phyloP scores from a whole-genome alignment of 306 rosid species.

The Boehmeria nivea region DNA sequence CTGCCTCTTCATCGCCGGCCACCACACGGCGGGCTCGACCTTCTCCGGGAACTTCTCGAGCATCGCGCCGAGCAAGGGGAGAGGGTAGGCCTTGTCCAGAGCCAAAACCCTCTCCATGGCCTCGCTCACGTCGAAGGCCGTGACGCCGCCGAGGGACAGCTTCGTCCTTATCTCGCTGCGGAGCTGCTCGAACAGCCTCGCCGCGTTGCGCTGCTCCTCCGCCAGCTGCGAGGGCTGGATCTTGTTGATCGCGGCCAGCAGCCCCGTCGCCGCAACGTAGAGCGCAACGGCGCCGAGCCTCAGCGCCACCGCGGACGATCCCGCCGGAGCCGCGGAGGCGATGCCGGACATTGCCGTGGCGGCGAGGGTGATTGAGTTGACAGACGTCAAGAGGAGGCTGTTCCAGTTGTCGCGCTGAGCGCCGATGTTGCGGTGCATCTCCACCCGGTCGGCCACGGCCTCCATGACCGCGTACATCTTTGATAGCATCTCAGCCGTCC shows the following conservation, averaged over 20 bases:
- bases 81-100: constrained; percentile 73
- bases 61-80: constrained; percentile 70
- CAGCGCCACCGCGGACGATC: constrained; percentile 35
- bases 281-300: constrained; percentile 51
- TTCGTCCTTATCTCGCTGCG: constrained; percentile 32
- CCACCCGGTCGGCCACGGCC: constrained; percentile 50
- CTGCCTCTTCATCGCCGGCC: constrained; percentile 38
- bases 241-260: constrained; percentile 54
- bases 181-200: constrained; percentile 53
- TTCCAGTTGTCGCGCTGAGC: constrained; percentile 72
- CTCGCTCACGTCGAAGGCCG: constrained; percentile 38
- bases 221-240: constrained; percentile 81
- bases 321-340: constrained; percentile 28
- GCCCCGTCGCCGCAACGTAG: constrained; percentile 61
- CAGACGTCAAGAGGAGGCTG: constrained; percentile 53
- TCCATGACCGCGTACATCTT: constrained; percentile 54
- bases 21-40: constrained; percentile 68
- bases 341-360: constrained; percentile 59
- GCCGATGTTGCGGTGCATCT: constrained; percentile 61
- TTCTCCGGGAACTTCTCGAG: constrained; percentile 61
- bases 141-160: constrained; percentile 24
- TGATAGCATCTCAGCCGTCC: constrained; percentile 9
- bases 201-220: constrained; percentile 73
- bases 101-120: constrained; percentile 54
- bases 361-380: constrained; percentile 68